These are phyloP conservation scores for Salix koriyanagi DNA, from an alignment of 345 rosid species.

Conservation along the genomic window DNA sequence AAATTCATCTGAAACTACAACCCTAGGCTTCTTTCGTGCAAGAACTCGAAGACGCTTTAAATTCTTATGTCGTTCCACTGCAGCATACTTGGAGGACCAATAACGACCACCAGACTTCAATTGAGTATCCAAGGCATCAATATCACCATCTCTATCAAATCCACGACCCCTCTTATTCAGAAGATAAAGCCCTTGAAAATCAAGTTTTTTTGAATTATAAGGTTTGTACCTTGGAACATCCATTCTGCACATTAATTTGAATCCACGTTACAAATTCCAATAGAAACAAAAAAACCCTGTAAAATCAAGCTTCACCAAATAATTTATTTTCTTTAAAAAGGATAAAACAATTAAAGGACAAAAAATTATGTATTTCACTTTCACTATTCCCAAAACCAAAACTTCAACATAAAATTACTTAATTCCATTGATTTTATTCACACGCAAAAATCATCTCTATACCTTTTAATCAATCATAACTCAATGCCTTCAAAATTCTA, in stretches of 20 bases:
- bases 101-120: constrained; percentile 70
- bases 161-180: constrained; percentile 30
- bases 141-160: constrained; percentile 63
- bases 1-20: constrained; percentile 38
- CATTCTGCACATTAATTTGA: constrained; percentile 59
- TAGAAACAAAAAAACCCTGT: neutral
- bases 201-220: constrained; percentile 33
- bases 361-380: too few relatives aligned
- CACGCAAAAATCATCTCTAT: too few relatives aligned
- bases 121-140: constrained; percentile 57
- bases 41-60: constrained; percentile 51
- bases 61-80: constrained; percentile 57
- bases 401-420: too few relatives aligned
- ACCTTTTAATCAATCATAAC: too few relatives aligned
- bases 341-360: too few relatives aligned
- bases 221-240: constrained; percentile 74
- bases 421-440: too few relatives aligned
- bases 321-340: too few relatives aligned
- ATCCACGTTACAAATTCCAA: neutral
- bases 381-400: too few relatives aligned
- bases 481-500: too few relatives aligned
- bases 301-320: too few relatives aligned
- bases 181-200: constrained; percentile 35
- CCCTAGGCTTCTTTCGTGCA: constrained; percentile 35
- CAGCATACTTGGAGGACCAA: constrained; percentile 79